Percentiles rank a stretch among this genome's conserved stretches.
These are phyloP conservation scores for Microdochium bolleyi DNA, from an alignment of 2,329 filamentous ascomycete genomes.

Conservation along the genomic window DNA sequence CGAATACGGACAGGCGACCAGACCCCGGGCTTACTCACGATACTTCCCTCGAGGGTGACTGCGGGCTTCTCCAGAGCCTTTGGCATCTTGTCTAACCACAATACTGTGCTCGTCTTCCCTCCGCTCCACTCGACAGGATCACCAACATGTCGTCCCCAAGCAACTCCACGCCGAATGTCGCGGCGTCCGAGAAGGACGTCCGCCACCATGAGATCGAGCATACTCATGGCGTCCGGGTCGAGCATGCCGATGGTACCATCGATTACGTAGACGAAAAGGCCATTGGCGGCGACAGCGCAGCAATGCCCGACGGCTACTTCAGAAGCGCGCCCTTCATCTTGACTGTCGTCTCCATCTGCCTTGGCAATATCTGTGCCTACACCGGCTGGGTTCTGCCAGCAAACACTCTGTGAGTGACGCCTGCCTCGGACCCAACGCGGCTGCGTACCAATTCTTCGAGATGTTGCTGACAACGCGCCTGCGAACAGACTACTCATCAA, in stretches of 20 bases:
- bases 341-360: conserved; percentile 25
- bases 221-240: neutral
- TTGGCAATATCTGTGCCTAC: conserved; percentile 23
- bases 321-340: conserved; percentile 29
- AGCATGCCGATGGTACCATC: conserved; percentile 30
- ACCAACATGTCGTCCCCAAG: neutral
- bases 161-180: neutral
- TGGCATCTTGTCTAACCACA: too few relatives aligned
- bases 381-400: conserved; percentile 25
- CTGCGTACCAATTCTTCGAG: neutral
- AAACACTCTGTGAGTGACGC: conserved; percentile 20
- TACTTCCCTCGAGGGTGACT: too few relatives aligned
- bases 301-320: conserved; percentile 33
- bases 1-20: too few relatives aligned
- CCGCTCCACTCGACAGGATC: too few relatives aligned
- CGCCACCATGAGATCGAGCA: neutral
- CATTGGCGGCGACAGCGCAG: conserved; percentile 29
- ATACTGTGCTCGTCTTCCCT: too few relatives aligned
- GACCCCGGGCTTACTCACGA: too few relatives aligned
- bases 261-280: conserved; percentile 31
- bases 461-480: neutral
- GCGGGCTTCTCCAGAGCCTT: too few relatives aligned
- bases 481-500: conserved; percentile 2
- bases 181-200: neutral
- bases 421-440: neutral